These are phyloP conservation scores for Diaporthe sp. DNA, from an alignment of 2,329 filamentous ascomycete genomes.

Conservation along the genomic window DNA sequence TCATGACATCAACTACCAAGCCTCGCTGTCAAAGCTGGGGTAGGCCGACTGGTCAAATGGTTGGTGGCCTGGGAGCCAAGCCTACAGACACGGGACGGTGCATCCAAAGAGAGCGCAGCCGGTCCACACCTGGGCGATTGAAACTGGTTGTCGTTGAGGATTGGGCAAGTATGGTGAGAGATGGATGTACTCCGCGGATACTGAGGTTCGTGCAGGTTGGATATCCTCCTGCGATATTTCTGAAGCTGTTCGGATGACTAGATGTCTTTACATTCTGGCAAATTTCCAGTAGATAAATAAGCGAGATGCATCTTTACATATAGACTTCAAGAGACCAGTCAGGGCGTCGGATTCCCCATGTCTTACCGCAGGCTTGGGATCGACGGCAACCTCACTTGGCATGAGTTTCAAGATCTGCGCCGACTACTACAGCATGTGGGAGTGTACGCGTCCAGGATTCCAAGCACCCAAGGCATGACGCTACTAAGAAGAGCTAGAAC, in stretches of 20 bases:
- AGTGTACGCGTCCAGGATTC: conserved; percentile 12
- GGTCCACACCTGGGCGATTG: neutral
- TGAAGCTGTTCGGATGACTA: no score
- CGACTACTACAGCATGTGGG: neutral
- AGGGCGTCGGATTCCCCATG: neutral
- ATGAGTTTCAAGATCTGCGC: conserved; percentile 27
- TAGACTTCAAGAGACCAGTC: neutral
- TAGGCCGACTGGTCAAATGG: neutral
- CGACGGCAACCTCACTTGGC: conserved; percentile 24
- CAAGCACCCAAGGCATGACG: conserved; percentile 1
- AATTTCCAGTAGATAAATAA: neutral
- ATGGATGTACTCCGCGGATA: neutral
- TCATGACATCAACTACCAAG: conserved; percentile 19
- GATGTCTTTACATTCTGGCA: neutral
- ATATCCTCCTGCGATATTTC: neutral
- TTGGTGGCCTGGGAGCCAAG: neutral
- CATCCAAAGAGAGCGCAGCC: conserved; percentile 13
- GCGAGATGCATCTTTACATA: neutral
- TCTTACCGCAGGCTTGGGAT: conserved; percentile 11
- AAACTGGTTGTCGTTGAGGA: neutral
- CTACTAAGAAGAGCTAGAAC: conserved; percentile 14
- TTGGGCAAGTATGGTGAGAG: neutral
- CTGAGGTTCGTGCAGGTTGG: neutral
- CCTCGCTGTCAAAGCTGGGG: neutral
- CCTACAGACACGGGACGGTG: conserved; percentile 27